Evolutionary conservation across 164 flowering plant genomes (phyloP).

Genomic region (Aristolochia fimbriata): DNA sequence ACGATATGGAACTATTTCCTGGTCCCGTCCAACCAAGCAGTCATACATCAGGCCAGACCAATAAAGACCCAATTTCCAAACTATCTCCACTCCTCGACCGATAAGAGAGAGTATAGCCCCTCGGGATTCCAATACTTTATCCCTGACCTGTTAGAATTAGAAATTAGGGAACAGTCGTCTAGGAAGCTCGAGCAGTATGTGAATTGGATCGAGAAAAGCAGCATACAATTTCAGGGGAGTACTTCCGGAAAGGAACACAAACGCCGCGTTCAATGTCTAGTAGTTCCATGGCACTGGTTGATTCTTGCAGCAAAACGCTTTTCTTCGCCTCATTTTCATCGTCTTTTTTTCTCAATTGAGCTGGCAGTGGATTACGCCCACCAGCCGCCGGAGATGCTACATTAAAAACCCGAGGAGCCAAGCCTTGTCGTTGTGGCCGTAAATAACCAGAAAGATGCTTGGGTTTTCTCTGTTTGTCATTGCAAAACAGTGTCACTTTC

Average conservation of each 20-base stretch:
- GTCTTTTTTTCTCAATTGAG: constrained; percentile 12
- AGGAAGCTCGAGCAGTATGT: not conserved
- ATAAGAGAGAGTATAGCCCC: constrained; percentile 65
- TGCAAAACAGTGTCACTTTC: too few relatives aligned
- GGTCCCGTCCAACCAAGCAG: constrained; percentile 75
- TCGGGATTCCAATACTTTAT: constrained; percentile 79
- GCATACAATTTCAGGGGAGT: constrained; percentile 73
- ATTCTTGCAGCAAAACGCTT: constrained; percentile 1
- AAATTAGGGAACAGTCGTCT: not conserved
- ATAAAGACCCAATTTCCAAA: constrained; percentile 86
- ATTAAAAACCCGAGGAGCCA: constrained; percentile 4
- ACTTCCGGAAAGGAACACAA: constrained; percentile 91
- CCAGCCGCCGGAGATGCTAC: constrained; percentile 2
- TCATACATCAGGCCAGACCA: constrained; percentile 77
- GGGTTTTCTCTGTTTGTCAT: too few relatives aligned
- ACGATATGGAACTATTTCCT: constrained; percentile 88
- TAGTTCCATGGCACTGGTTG: constrained; percentile 69
- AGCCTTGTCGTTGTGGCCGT: not conserved
- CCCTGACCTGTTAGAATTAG: constrained; percentile 49
- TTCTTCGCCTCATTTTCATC: constrained; percentile 2
- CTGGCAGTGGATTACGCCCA: not conserved
- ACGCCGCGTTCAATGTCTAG: constrained; percentile 96
- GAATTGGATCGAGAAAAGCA: not conserved
- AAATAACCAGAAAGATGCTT: not conserved
- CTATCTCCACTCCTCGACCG: constrained; percentile 83